Base-by-base conservation (phyloP, 371 early-diverging fungal species). In the Syncephalastrum racemosum region DNA sequence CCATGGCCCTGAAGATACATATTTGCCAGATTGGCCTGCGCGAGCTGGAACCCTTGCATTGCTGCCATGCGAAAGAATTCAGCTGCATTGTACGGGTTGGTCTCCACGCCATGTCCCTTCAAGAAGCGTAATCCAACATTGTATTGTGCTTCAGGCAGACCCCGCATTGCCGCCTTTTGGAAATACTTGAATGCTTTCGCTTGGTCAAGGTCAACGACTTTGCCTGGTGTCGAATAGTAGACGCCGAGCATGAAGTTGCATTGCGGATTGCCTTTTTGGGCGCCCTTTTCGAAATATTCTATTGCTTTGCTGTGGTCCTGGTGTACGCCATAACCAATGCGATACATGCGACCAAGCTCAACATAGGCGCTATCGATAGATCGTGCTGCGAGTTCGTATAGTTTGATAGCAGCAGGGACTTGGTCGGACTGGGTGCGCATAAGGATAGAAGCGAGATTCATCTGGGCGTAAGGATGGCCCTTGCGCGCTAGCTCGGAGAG, bases 181-280 rank as follows among this genome's bases (percentile, higher is more conserved):
- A 75, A 79, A 57, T 70, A 56, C 20, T 75, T 71, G 49, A 79
- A 79, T 14, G 79, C 79, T 16, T 68, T 71, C 16, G 50, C 40
- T 43, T 73, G 79, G 46, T 79, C 74, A 14, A 66, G 67, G n/a
- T 70, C 57, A 39, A 46, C 48, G 10, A 48, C 40, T 13, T 52
- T 54, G 31, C 56, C 57, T 13, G 46, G 54, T 2, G 73, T 63
- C 0, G 72, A 69, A 48, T 64, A 67, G 50, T 79, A 79, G 2
- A 75, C 74, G 25, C 79, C 79, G 14, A 79, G 51, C 79, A 79
- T 79, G 45, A 75, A 79, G 6, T 71, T 67, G 45, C 74, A 75
- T 42, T 67, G 74, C 0, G 74, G 53, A 43, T 75, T 68, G 51
- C 73, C 76, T 16, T 56, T 22, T 39, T 68, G 64, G 3, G 76